Base-by-base conservation (phyloP, 140 eudicot genomes). In the Anethum foeniculum region DNA sequence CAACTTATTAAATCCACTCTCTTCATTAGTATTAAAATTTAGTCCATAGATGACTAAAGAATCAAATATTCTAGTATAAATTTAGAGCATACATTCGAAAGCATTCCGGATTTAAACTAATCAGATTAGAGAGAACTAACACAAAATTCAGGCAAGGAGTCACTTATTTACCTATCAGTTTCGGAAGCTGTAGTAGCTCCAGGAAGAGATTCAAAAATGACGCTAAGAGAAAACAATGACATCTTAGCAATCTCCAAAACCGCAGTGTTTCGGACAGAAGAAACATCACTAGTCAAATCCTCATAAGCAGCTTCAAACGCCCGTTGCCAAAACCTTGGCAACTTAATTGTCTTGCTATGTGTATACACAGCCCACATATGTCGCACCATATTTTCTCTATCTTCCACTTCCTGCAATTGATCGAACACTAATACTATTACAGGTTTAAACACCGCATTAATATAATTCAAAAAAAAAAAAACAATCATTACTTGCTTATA, bases 271-370 rank as follows among this genome's bases (percentile, higher is more conserved):
- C 90, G 79, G 43, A 83, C 80, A 4, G 76, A 82, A n/a, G 96
- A 46, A 30, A 76, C 87, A 36, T 92, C 97, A 76, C 91, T 90
- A 16, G 87, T 90, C 83, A 95, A 79, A 76, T 92, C 93, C 73
- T 92, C 96, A 51, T 90, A 95, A 2, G 97, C 99, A 48, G 99
- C 99, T 78, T 90, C 92, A 43, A 95, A 95, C 6, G 97, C 97
- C 62, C 86, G 88, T 74, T 84, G 91, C 99, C 99, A 95, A 76
- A 95, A 95, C 27, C 87, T 86, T 12, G 97, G 99, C 84, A 95
- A 76, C 80, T 83, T 82, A 23, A 87, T 81, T 5, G 82, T 84
- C 11, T 78, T 80, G 76, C 96, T 89, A 78, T 95, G 94, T 28
- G 90, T 89, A 87, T 95, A 95, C 39, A 86, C 90, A 78, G 92